Base-by-base conservation (phyloP, 139 green algal genomes). In the Haematococcus lacustris region DNA sequence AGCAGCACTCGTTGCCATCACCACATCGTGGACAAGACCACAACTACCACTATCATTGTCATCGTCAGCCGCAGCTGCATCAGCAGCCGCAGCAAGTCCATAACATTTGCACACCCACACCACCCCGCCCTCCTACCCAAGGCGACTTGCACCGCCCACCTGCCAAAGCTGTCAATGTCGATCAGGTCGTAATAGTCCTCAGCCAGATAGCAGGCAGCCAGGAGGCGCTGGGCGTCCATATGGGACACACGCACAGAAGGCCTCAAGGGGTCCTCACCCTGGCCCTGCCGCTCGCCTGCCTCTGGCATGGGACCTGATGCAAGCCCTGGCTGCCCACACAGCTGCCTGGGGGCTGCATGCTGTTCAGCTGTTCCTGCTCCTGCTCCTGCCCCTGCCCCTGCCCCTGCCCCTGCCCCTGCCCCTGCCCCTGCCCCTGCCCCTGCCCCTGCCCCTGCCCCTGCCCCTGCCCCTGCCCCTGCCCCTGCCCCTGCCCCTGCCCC, bases 121-220 rank as follows among this genome's bases (percentile, higher is more conserved):
- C 21, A 21, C 47, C 21, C 13, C 47, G 21, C 21, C 13, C 47
- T 13, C 47, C 47, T 28, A 57, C 21, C 13, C 13, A 57, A 57
- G 13, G 13, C 13, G 47, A 21, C 47, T 57, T 13, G 13, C 47
- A 57, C 21, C 47, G 21, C 47, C 32, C 64, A 70, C 64, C 64
- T 70, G 4, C 82, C 88, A 66, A 91, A 93, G 39, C 50, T 80
- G 74, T 93, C 88, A 6, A 91, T 66, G 73, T 93, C 85, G 3
- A 83, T 59, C 0, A 93, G 50, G 71, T 93, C 84, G 66, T 78
- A 90, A 71, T 83, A 91, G 51, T 86, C 80, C 62, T 91, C 77
- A 41, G 62, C 61, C 38, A 90, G 80, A 43, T 80, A 88, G 51
- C 70, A 78, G 30, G 39, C 66, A 37, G 73, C 43, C 34, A 91